These are phyloP conservation scores for Triticum urartu DNA, from an alignment of 176 grass and related monocot genomes.

Conservation along the genomic window DNA sequence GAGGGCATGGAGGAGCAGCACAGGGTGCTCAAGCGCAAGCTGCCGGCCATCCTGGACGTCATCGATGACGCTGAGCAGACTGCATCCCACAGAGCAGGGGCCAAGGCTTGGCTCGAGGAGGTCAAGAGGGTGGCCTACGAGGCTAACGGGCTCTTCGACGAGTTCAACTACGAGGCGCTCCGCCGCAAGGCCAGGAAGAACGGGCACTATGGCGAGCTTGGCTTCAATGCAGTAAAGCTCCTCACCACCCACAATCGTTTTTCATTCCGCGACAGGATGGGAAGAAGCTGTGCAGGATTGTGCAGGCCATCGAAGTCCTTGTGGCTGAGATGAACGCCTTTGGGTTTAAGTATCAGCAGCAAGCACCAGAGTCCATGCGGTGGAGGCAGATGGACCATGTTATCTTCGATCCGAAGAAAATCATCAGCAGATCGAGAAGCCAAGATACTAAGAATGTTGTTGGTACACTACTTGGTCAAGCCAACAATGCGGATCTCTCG, in stretches of 20 bases:
- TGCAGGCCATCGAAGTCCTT: background rate
- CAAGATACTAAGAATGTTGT: background rate
- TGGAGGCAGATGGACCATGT: background rate
- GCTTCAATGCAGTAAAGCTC: background rate
- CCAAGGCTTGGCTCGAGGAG: background rate
- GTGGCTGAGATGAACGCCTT: background rate
- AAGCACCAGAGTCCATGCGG: background rate
- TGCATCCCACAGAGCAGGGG: too few relatives aligned
- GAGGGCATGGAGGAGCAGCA: too few relatives aligned
- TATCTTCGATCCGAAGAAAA: background rate
- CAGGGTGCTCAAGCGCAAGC: too few relatives aligned
- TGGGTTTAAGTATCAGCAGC: background rate
- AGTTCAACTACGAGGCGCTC: background rate
- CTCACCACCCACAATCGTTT: background rate
- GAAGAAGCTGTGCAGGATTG: background rate
- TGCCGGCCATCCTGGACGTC: too few relatives aligned
- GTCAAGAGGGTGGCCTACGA: background rate
- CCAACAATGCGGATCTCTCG: background rate
- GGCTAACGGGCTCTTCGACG: background rate
- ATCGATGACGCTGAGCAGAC: too few relatives aligned
- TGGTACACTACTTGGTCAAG: background rate
- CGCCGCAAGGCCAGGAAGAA: background rate
- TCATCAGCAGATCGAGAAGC: background rate
- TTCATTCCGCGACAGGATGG: background rate
- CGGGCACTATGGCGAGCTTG: background rate